Percentiles rank a stretch among this genome's conserved stretches.
phyloP scores from a whole-genome alignment of 106 monocot species.

The Cymbidium sinense region DNA sequence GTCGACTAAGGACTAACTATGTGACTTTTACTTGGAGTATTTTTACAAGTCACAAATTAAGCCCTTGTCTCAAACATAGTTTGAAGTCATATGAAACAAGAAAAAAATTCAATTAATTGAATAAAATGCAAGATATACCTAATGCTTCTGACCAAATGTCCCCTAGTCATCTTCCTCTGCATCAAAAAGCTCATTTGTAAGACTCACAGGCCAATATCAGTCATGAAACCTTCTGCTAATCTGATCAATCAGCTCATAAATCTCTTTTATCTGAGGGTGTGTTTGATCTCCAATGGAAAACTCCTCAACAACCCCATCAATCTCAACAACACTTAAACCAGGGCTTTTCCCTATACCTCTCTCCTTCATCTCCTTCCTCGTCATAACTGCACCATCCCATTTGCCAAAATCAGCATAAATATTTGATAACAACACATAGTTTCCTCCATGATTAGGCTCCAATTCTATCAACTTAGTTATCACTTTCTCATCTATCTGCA shows the following conservation, averaged over 20 bases:
- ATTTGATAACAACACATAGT: constrained; percentile 52
- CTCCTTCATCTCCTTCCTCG: constrained; percentile 40
- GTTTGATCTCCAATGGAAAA: constrained; percentile 30
- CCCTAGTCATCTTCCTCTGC: too few relatives aligned
- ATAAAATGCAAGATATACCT: too few relatives aligned
- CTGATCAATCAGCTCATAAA: constrained; percentile 28
- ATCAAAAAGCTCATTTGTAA: too few relatives aligned
- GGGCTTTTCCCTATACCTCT: constrained; percentile 36
- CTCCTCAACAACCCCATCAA: constrained; percentile 30
- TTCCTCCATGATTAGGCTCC: constrained; percentile 32
- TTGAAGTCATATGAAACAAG: background rate
- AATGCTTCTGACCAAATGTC: background rate
- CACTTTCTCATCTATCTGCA: constrained; percentile 10
- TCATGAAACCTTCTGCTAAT: constrained; percentile 23
- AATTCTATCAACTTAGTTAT: constrained; percentile 14
- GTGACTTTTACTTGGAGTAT: too few relatives aligned
- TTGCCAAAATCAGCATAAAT: constrained; percentile 28
- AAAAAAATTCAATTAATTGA: constrained; percentile 23
- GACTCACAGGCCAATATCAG: background rate
- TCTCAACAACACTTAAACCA: constrained; percentile 47
- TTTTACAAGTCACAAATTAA: too few relatives aligned
- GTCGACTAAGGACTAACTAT: too few relatives aligned
- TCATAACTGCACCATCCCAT: constrained; percentile 39
- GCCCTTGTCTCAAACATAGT: background rate
- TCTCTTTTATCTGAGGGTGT: constrained; percentile 21